Percentiles rank a stretch among this genome's conserved stretches.
Evolutionary conservation across 2,329 filamentous ascomycete genomes (phyloP).

Genomic region (Ophiocordyceps robertsii): DNA sequence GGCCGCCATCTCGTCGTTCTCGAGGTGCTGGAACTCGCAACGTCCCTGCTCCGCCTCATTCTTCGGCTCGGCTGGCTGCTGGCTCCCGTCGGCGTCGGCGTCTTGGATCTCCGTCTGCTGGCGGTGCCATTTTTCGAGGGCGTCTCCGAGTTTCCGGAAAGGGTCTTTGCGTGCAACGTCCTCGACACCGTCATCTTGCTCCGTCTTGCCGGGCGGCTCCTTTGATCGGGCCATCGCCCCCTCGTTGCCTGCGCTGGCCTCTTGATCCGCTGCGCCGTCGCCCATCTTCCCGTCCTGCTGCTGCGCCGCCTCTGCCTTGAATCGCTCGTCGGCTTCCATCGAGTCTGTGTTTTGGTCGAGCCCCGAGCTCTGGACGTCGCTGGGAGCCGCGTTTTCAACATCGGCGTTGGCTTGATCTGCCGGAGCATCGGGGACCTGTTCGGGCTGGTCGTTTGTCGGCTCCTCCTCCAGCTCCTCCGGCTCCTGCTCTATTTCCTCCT

Average conservation of each 20-base stretch:
- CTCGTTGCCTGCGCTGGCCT: conserved; percentile 50
- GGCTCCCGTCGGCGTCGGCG: conserved; percentile 30
- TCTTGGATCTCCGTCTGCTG: conserved; percentile 73
- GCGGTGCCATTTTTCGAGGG: conserved; percentile 83
- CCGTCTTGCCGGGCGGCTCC: conserved; percentile 33
- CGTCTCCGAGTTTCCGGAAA: conserved; percentile 90
- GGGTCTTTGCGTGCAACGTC: conserved; percentile 45
- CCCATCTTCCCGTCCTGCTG: conserved; percentile 54
- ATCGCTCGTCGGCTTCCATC: conserved; percentile 47
- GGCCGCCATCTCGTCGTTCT: conserved; percentile 66
- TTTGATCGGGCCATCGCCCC: conserved; percentile 37
- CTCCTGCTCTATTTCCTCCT: conserved; percentile 28
- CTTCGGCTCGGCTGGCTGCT: conserved; percentile 28
- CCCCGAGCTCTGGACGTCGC: conserved; percentile 49
- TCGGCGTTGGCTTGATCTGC: conserved; percentile 37
- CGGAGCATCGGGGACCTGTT: conserved; percentile 16
- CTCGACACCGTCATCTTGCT: conserved; percentile 28
- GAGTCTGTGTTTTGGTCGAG: conserved; percentile 52
- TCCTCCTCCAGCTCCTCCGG: conserved; percentile 3
- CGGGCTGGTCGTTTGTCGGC: conserved; percentile 24
- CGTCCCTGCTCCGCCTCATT: conserved; percentile 58
- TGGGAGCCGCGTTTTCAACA: conserved; percentile 49
- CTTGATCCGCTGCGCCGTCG: conserved; percentile 49
- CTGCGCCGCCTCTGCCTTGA: conserved; percentile 46
- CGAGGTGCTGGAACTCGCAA: conserved; percentile 87